Percentiles rank a stretch among this genome's conserved stretches.
Conservation (phyloP, 2,329 filamentous ascomycete genomes). For the Dactylonectria estremocensis region DNA sequence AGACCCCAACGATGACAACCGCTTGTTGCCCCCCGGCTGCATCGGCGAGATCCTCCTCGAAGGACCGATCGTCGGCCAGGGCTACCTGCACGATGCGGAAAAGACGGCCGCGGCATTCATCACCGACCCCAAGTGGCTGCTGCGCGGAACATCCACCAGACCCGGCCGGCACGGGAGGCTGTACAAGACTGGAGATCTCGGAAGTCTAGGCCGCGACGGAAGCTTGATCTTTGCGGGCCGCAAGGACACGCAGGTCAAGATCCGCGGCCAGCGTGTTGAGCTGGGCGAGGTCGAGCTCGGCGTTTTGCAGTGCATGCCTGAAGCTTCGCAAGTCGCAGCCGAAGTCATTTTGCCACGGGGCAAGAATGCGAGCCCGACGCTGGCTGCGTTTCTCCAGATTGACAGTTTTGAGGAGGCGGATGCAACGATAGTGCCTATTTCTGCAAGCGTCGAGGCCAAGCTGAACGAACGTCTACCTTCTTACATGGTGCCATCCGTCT, state of each 20-base stretch:
- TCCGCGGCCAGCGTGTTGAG: conserved; percentile 71
- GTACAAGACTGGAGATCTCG: conserved; percentile 65
- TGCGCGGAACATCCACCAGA: background rate
- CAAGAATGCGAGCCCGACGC: background rate
- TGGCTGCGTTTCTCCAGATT: background rate
- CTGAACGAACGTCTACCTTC: conserved; percentile 23
- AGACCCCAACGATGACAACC: conserved; percentile 46
- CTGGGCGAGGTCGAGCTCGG: conserved; percentile 52
- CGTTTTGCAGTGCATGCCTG: conserved; percentile 10
- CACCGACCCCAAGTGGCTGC: conserved; percentile 54
- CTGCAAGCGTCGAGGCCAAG: background rate
- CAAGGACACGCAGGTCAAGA: conserved; percentile 71
- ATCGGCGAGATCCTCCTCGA: conserved; percentile 58
- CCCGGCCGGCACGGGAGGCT: conserved; percentile 36
- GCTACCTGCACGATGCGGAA: conserved; percentile 63
- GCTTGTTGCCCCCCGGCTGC: conserved; percentile 41
- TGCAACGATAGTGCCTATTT: background rate
- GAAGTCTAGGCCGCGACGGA: conserved; percentile 57
- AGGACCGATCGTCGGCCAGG: conserved; percentile 62
- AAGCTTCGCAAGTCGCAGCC: conserved; percentile 13
- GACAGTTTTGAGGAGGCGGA: background rate
- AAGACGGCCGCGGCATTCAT: conserved; percentile 63
- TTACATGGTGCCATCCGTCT: conserved; percentile 39
- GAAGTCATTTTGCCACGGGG: conserved; percentile 17
- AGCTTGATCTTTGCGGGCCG: conserved; percentile 62